phyloP scores from a whole-genome alignment of 371 early-diverging fungal genomes.

The Zychaea mexicana region DNA sequence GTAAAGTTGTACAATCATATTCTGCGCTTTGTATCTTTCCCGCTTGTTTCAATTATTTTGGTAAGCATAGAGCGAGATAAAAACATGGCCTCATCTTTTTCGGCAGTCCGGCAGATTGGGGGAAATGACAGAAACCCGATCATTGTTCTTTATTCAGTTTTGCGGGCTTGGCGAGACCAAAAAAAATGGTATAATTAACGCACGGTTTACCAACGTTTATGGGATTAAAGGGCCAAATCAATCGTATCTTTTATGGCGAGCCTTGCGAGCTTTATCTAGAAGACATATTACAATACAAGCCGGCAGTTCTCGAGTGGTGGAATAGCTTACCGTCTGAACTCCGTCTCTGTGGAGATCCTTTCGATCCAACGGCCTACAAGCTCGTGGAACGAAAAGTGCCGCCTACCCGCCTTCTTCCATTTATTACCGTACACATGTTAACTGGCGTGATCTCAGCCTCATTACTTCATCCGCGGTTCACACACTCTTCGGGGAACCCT shows the following conservation, averaged over 20 bases:
- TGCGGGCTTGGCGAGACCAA: no score
- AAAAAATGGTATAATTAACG: background rate
- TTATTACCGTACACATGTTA: background rate
- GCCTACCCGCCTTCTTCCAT: background rate
- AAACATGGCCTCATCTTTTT: background rate
- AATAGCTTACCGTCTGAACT: background rate
- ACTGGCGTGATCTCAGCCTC: background rate
- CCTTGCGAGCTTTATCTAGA: conserved; percentile 3
- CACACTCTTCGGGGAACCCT: background rate
- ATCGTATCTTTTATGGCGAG: background rate
- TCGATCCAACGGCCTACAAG: background rate
- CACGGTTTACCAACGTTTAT: background rate
- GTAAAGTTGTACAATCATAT: background rate
- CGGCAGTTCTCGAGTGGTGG: conserved; percentile 4
- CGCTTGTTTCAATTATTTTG: background rate
- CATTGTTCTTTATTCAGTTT: no score
- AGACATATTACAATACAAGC: background rate
- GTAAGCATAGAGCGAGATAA: background rate
- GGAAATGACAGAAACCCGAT: background rate
- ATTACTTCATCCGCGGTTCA: background rate
- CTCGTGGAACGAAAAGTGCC: background rate
- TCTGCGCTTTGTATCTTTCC: background rate
- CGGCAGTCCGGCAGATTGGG: no score
- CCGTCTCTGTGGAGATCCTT: conserved; percentile 1
- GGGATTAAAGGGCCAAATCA: background rate